Conservation (phyloP, 495 filamentous ascomycete genomes). For the Entonaema liquescens region DNA sequence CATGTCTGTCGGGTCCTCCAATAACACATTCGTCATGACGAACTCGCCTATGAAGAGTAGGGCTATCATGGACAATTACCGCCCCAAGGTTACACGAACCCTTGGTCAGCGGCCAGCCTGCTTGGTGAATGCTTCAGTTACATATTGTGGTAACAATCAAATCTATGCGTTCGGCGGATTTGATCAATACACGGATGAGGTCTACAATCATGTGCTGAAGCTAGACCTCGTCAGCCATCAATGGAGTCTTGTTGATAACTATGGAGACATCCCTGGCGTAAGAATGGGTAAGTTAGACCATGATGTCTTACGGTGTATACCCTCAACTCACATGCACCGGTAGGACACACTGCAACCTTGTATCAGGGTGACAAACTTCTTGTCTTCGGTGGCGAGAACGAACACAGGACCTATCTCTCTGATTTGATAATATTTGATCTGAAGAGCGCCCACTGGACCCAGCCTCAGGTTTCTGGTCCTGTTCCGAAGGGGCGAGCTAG, state of each 20-base stretch:
- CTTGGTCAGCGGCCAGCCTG: constrained; percentile 91
- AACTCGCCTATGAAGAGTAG: constrained; percentile 75
- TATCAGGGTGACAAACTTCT: constrained; percentile 94
- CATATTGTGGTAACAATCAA: constrained; percentile 92
- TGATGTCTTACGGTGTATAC: constrained; percentile 14
- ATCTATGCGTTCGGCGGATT: constrained; percentile 99
- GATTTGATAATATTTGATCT: constrained; percentile 97
- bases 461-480: constrained; percentile 83
- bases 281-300: constrained; percentile 79
- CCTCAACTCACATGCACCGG: constrained; percentile 18
- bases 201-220: constrained; percentile 96
- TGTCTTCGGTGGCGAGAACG: constrained; percentile 97
- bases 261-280: constrained; percentile 96
- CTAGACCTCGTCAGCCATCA: constrained; percentile 85
- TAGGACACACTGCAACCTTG: constrained; percentile 94
- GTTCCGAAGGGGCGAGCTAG: constrained; percentile 88
- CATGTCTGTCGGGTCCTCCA: constrained; percentile 64
- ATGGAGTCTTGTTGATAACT: constrained; percentile 97
- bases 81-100: constrained; percentile 80
- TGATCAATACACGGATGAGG: constrained; percentile 98
- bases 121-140: constrained; percentile 96
- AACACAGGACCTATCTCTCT: constrained; percentile 92
- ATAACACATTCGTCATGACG: constrained; percentile 86
- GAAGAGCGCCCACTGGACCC: constrained; percentile 90
- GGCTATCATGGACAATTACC: constrained; percentile 72